Conservation (phyloP, 1,284 basidiomycete genomes). For the Phenoliferia sp. region DNA sequence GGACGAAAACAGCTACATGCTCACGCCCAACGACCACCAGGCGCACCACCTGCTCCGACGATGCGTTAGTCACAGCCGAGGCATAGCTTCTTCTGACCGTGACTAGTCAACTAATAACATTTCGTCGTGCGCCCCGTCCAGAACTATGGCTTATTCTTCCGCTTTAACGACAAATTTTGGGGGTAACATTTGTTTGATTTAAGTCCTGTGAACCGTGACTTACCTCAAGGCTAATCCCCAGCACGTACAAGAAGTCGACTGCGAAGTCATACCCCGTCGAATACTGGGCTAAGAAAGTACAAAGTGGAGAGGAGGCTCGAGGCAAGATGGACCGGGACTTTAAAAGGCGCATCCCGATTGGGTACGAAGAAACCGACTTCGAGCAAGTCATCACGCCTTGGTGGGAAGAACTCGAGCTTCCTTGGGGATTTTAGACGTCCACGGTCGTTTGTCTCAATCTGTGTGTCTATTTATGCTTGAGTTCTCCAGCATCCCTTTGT, state of each 20-base stretch:
- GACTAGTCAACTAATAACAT: too few species aligned
- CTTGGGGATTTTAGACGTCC: not conserved
- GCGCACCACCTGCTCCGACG: not conserved
- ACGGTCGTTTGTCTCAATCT: too few species aligned
- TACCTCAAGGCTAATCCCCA: not conserved
- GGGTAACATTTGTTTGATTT: not conserved
- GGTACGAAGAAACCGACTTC: not conserved
- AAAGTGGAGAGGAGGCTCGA: not conserved
- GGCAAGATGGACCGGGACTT: not conserved
- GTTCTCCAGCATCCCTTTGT: too few species aligned
- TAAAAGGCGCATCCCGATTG: not conserved
- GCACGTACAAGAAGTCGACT: not conserved
- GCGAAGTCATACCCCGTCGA: not conserved
- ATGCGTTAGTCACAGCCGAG: too few species aligned
- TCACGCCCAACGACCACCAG: not conserved
- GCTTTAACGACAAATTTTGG: not conserved
- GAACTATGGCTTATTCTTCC: slow-evolving; percentile 1
- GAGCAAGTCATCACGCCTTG: not conserved
- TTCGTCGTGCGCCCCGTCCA: too few species aligned
- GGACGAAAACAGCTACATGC: not conserved
- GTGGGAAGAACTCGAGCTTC: not conserved
- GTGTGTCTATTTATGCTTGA: too few species aligned
- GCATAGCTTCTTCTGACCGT: too few species aligned
- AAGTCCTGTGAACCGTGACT: not conserved
- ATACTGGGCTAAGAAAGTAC: not conserved